These are phyloP conservation scores for Prunus armeniaca DNA, from an alignment of 306 rosid genomes.

Conservation along the genomic window DNA sequence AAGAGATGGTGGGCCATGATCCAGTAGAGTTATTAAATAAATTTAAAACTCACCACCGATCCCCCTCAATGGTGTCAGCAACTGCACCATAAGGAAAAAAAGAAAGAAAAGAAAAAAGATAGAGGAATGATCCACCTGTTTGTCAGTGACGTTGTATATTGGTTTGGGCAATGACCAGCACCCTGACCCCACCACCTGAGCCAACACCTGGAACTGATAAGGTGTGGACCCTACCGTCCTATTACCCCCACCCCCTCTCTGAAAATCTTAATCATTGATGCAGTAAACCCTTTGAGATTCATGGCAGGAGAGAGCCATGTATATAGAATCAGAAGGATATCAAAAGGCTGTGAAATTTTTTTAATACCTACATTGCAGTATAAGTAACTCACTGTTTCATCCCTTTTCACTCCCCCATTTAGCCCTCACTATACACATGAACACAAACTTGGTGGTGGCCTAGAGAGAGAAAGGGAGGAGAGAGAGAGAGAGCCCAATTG, in stretches of 20 bases:
- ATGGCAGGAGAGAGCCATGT: constrained; percentile 25
- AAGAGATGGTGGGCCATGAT: constrained; percentile 41
- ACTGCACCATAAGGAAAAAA: background rate
- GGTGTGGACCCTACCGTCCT: constrained; percentile 57
- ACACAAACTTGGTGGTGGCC: constrained; percentile 30
- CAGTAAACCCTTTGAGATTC: constrained; percentile 53
- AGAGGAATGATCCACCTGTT: constrained; percentile 99
- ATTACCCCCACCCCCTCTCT: constrained; percentile 29
- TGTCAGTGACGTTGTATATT: constrained; percentile 90
- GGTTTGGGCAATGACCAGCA: constrained; percentile 75
- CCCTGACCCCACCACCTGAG: constrained; percentile 69
- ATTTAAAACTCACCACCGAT: constrained; percentile 40
- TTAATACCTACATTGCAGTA: constrained; percentile 15
- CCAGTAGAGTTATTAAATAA: constrained; percentile 41
- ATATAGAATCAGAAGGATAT: constrained; percentile 25
- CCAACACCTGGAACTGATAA: constrained; percentile 97
- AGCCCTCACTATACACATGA: background rate
- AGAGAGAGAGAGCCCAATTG: constrained; percentile 25
- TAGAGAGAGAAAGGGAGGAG: constrained; percentile 4
- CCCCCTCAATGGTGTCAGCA: constrained; percentile 48
- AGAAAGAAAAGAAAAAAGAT: background rate
- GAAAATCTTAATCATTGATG: constrained; percentile 68
- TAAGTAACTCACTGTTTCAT: constrained; percentile 28
- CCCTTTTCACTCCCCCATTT: constrained; percentile 35
- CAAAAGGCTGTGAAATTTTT: constrained; percentile 25